A percentile compares a stretch with the other conserved stretches of the same genome.
phyloP scores from a whole-genome alignment of 129 eudicot genomes.

The Flaveria bidentis region DNA sequence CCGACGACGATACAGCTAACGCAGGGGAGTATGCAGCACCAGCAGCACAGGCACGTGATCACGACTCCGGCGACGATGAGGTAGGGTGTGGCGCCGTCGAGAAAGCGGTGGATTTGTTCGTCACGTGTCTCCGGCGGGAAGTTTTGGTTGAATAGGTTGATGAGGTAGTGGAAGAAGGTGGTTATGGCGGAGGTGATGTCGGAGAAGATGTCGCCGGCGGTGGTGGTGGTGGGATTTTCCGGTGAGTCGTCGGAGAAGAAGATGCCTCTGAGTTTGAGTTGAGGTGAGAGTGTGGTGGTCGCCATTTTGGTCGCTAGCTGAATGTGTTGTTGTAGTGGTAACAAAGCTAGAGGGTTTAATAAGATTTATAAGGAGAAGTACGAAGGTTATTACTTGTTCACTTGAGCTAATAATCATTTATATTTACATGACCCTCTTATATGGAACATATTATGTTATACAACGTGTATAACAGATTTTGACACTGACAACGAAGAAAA shows the following conservation, averaged over 20 bases:
- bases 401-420: no score
- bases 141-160: slow-evolving; percentile 29
- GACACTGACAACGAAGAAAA: no score
- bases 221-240: neutral
- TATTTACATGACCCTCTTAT: no score
- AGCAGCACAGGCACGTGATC: slow-evolving; percentile 31
- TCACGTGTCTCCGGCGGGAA: slow-evolving; percentile 52
- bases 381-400: no score
- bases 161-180: slow-evolving; percentile 21
- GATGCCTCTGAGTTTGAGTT: slow-evolving; percentile 14
- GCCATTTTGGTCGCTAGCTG: slow-evolving; percentile 11
- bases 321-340: neutral
- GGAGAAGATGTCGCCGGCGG: slow-evolving; percentile 27
- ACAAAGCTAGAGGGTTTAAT: neutral
- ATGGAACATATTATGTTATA: no score
- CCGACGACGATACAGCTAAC: slow-evolving; percentile 7
- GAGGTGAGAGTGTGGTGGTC: slow-evolving; percentile 10
- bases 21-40: slow-evolving; percentile 34
- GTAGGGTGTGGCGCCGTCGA: slow-evolving; percentile 37
- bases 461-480: no score
- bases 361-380: no score
- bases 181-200: neutral
- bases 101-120: slow-evolving; percentile 34
- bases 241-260: slow-evolving; percentile 10
- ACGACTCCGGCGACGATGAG: slow-evolving; percentile 34